phyloP scores from a whole-genome alignment of 2,329 filamentous ascomycete genomes.

The Fusarium ambrosium region DNA sequence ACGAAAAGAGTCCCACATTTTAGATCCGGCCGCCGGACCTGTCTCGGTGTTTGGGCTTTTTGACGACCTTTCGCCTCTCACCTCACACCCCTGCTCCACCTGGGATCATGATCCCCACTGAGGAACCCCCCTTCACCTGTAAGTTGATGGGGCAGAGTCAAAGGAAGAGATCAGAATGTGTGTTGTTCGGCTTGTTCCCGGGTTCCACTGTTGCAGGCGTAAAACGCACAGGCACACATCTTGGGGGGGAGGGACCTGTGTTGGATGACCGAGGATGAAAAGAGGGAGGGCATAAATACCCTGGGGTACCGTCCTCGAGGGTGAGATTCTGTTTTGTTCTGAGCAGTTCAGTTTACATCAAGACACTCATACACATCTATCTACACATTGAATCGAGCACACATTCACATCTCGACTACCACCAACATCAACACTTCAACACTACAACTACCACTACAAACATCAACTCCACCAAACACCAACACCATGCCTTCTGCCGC shows the following conservation, averaged over 20 bases:
- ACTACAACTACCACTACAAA: neutral
- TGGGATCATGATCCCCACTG: neutral
- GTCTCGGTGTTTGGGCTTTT: slow-evolving; percentile 39
- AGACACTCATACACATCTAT: neutral
- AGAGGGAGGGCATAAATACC: slow-evolving; percentile 42
- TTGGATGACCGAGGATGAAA: slow-evolving; percentile 16
- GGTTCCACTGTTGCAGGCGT: slow-evolving; percentile 30
- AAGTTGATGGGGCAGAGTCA: too few relatives aligned
- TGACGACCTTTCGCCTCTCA: neutral
- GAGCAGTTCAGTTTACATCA: neutral
- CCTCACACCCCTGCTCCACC: slow-evolving; percentile 1
- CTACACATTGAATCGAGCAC: neutral
- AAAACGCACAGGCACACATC: neutral
- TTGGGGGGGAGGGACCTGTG: slow-evolving; percentile 8
- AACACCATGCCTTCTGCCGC: slow-evolving; percentile 51
- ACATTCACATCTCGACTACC: neutral
- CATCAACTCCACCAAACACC: neutral
- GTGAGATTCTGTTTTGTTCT: neutral
- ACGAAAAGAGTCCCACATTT: slow-evolving; percentile 35
- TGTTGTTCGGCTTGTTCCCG: slow-evolving; percentile 19
- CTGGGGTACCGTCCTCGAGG: slow-evolving; percentile 16
- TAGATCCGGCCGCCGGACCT: slow-evolving; percentile 34
- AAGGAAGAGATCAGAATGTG: slow-evolving; percentile 6
- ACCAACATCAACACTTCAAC: neutral
- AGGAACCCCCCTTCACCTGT: neutral